Percentiles rank a stretch among this genome's conserved stretches.
phyloP scores from a whole-genome alignment of 179 eudicot genomes.

The Amaranthus tricolor region DNA sequence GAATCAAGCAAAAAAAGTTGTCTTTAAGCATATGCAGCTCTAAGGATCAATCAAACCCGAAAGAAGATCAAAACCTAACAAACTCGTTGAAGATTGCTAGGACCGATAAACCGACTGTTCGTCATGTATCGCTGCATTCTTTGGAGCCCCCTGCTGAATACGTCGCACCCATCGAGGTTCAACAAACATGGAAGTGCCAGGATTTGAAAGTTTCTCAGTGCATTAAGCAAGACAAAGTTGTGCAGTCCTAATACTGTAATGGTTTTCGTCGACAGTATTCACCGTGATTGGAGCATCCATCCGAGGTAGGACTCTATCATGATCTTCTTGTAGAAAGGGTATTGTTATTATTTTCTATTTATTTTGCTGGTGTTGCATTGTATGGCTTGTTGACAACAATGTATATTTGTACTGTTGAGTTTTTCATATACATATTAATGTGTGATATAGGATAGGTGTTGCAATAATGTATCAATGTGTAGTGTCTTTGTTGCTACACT shows the following conservation, averaged over 20 bases:
- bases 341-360: conserved; percentile 12
- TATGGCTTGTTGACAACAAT: conserved; percentile 39
- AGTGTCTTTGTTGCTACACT: conserved; percentile 21
- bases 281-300: conserved; percentile 31
- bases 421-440: conserved; percentile 9
- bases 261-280: conserved; percentile 24
- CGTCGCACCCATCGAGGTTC: conserved; percentile 34
- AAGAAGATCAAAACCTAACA: conserved; percentile 43
- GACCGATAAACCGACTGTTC: conserved; percentile 27
- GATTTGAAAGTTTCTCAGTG: conserved; percentile 58
- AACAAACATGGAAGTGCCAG: conserved; percentile 70
- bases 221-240: conserved; percentile 60
- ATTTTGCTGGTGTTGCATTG: conserved; percentile 34
- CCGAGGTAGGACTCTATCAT: conserved; percentile 44
- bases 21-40: conserved; percentile 63
- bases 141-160: conserved; percentile 35
- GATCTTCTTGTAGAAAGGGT: conserved; percentile 37
- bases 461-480: conserved; percentile 19
- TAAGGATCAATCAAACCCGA: conserved; percentile 59
- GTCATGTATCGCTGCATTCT: conserved; percentile 33
- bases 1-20: conserved; percentile 75
- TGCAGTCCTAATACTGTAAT: conserved; percentile 52
- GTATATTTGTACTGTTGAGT: conserved; percentile 35
- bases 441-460: conserved; percentile 30
- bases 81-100: conserved; percentile 32